These are phyloP conservation scores for Thamnidium elegans DNA, from an alignment of 192 early-diverging fungal genomes.

Conservation along the genomic window DNA sequence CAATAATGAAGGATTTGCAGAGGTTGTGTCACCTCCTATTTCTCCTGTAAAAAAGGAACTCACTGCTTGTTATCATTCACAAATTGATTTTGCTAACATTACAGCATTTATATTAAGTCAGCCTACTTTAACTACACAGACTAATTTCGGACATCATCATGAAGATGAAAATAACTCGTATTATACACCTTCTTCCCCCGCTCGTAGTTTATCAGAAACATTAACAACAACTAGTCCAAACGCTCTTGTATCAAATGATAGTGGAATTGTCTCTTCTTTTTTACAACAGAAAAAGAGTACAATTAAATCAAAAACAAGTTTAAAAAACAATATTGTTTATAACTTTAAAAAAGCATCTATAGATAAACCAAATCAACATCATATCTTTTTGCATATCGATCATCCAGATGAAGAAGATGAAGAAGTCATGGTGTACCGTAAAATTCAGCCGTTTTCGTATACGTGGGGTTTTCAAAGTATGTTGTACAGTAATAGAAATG, in stretches of 20 bases:
- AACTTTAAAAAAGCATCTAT: not conserved
- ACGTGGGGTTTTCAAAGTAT: slow-evolving; percentile 37
- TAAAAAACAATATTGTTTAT: not conserved
- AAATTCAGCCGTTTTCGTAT: slow-evolving; percentile 35
- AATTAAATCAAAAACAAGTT: not conserved
- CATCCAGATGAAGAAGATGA: not conserved
- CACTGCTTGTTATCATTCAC: not conserved
- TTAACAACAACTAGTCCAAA: not conserved
- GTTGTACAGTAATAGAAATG: slow-evolving; percentile 3
- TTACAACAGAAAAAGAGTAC: not conserved
- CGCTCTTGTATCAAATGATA: not conserved
- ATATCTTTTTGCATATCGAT: not conserved
- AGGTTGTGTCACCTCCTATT: not conserved
- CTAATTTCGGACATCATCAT: slow-evolving; percentile 5
- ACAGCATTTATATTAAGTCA: slow-evolving; percentile 10
- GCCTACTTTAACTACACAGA: not conserved
- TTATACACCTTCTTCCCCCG: not conserved
- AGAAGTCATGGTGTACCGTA: slow-evolving; percentile 23
- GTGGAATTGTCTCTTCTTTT: not conserved
- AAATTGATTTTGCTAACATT: slow-evolving; percentile 9
- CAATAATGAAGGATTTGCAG: not conserved
- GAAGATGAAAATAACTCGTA: not conserved
- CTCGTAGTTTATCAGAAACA: too few species aligned
- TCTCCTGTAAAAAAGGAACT: not conserved
- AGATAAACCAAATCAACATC: not conserved